phyloP scores from a whole-genome alignment of 2,329 filamentous ascomycete genomes.

The Aspergillus sclerotialis region DNA sequence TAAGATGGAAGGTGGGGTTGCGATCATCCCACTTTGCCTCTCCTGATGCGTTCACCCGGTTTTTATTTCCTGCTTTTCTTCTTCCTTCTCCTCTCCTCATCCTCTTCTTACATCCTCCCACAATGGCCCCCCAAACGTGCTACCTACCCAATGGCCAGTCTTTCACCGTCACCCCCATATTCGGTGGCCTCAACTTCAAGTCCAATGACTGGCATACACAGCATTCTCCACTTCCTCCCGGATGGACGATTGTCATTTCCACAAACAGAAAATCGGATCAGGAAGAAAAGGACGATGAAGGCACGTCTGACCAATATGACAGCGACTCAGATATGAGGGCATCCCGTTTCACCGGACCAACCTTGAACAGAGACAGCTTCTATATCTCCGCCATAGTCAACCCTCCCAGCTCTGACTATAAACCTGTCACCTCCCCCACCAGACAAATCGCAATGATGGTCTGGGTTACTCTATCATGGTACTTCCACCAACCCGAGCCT shows the following conservation, averaged over 20 bases:
- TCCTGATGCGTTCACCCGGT: not conserved
- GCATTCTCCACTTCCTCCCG: slow-evolving; percentile 61
- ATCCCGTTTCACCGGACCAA: slow-evolving; percentile 61
- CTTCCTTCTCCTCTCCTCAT: slow-evolving; percentile 1
- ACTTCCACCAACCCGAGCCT: slow-evolving; percentile 83
- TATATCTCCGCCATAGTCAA: slow-evolving; percentile 91
- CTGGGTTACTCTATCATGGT: slow-evolving; percentile 93
- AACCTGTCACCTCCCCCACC: slow-evolving; percentile 70
- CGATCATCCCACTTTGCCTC: slow-evolving; percentile 4
- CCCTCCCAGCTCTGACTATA: slow-evolving; percentile 72
- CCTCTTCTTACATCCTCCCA: slow-evolving; percentile 2
- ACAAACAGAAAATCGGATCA: slow-evolving; percentile 48
- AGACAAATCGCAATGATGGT: slow-evolving; percentile 94
- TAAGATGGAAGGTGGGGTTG: not conserved
- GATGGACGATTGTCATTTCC: slow-evolving; percentile 84
- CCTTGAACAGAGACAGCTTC: slow-evolving; percentile 69
- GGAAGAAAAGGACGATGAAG: too few relatives aligned
- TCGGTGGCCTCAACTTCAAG: slow-evolving; percentile 88
- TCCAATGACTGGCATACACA: slow-evolving; percentile 65
- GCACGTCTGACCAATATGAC: slow-evolving; percentile 7
- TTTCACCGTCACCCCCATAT: slow-evolving; percentile 74
- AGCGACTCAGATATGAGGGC: slow-evolving; percentile 27
- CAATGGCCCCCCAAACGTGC: slow-evolving; percentile 23
- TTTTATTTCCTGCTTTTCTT: not conserved
- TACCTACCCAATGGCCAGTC: slow-evolving; percentile 83